Conservation (phyloP, 257 asterid species). For the Solanum raphanifolium region DNA sequence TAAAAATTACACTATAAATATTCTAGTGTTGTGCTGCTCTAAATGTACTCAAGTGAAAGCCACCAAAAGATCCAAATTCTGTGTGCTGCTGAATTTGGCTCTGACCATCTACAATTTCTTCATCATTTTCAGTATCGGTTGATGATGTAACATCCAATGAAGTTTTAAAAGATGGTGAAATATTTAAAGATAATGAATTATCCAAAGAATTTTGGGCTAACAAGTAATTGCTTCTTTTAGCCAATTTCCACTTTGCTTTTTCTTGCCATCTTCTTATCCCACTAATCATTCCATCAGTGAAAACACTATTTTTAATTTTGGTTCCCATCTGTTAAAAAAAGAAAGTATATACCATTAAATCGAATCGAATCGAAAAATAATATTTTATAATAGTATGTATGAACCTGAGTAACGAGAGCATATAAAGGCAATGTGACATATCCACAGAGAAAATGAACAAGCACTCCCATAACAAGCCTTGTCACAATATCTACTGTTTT, state of each 20-base stretch:
- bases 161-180: slow-evolving; percentile 7
- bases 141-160: slow-evolving; percentile 5
- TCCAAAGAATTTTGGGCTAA: slow-evolving; percentile 13
- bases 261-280: slow-evolving; percentile 56
- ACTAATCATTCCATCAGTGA: slow-evolving; percentile 32
- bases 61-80: slow-evolving; percentile 32
- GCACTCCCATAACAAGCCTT: slow-evolving; percentile 35
- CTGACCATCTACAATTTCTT: slow-evolving; percentile 4
- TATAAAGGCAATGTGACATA: slow-evolving; percentile 69
- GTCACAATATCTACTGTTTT: slow-evolving; percentile 44
- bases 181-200: neutral
- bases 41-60: slow-evolving; percentile 18
- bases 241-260: slow-evolving; percentile 44
- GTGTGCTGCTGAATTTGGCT: slow-evolving; percentile 1
- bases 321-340: slow-evolving; percentile 49
- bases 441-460: slow-evolving; percentile 63
- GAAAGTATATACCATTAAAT: neutral
- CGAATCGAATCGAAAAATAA: neutral
- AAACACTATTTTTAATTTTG: slow-evolving; percentile 39
- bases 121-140: slow-evolving; percentile 5
- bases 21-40: neutral
- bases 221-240: slow-evolving; percentile 7
- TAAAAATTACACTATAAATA: neutral
- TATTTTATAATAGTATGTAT: neutral
- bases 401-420: slow-evolving; percentile 61